Base-by-base conservation (phyloP, 1,284 basidiomycete genomes). In the Xerocomus amazonicus region DNA sequence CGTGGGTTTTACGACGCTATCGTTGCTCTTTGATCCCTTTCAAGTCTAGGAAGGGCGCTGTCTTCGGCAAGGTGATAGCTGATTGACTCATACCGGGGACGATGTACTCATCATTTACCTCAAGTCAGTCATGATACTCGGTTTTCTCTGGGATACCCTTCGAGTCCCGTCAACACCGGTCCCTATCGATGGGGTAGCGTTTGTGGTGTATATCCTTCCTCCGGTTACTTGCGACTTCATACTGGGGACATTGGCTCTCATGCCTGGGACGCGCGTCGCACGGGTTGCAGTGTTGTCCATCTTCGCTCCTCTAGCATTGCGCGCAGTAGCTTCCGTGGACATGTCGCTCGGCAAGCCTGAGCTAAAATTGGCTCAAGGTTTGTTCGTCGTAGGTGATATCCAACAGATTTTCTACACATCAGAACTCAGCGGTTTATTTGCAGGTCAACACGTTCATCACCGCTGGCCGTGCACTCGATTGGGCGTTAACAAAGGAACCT, bases 231-330 rank as follows among this genome's bases (percentile, higher is more conserved):
- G 68, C 50, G 78, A 78, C 60, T 76, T 75, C 61, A 53, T 60
- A 13, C 69, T 70, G 27, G 79, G 79, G n/a, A 57, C 74, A 13
- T 70, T 83, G 39, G 73, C 76, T 4, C 61, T 77, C 27, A 57
- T 70, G 7, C 74, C 75, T 0, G 58, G 65, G 13, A 80, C 79
- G 0, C 68, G 65, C 31, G 35, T 56, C 9, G 56, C 73, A 26
- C 75, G 78, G 33, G 47, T 78, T 28, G 72, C 71, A 4, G 55
- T 80, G 23, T 66, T 79, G 31, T 77, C 77, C 2, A 35, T 75
- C 27, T 68, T 74, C 3, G 51, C 77, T 5, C 71, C 69, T 57
- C 53, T 67, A 5, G 62, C 72, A 6, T 75, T 72, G 53, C 67
- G 70, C 27, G 73, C 73, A 7, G 68, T 67, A 3, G 71, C 70